A percentile compares a stretch with the other conserved stretches of the same genome.
Evolutionary conservation across 805 yeast genomes (phyloP).

Genomic region (Sugiyamaella chiloensis): DNA sequence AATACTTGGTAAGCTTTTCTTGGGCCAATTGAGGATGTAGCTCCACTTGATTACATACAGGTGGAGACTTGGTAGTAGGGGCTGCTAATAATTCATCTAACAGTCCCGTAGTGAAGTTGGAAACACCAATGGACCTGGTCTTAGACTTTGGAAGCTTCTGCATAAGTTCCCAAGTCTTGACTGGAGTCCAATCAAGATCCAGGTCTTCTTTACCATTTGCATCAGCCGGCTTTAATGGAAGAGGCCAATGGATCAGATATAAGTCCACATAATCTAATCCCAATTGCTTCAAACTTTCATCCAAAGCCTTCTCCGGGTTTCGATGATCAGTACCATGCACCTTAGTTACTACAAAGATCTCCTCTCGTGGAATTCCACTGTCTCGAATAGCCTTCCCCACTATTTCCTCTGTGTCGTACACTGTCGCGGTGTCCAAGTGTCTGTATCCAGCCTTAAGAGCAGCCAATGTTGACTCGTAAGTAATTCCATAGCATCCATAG

Average conservation of each 20-base stretch:
- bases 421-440: slow-evolving; percentile 72
- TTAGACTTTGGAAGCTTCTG: slow-evolving; percentile 50
- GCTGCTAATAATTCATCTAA: slow-evolving; percentile 29
- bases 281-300: slow-evolving; percentile 49
- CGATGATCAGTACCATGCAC: slow-evolving; percentile 46
- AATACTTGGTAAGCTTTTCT: slow-evolving; percentile 51
- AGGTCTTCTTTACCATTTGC: slow-evolving; percentile 36
- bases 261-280: slow-evolving; percentile 61
- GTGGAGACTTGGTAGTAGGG: slow-evolving; percentile 39
- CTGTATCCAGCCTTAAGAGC: slow-evolving; percentile 67
- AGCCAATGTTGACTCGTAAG: slow-evolving; percentile 22
- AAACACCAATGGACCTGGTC: slow-evolving; percentile 69
- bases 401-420: slow-evolving; percentile 63
- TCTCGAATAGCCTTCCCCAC: slow-evolving; percentile 52
- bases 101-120: slow-evolving; percentile 41
- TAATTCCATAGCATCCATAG: slow-evolving; percentile 62
- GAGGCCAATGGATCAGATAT: slow-evolving; percentile 67
- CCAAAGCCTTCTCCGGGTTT: slow-evolving; percentile 46
- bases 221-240: slow-evolving; percentile 17
- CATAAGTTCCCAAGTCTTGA: slow-evolving; percentile 61
- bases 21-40: slow-evolving; percentile 72
- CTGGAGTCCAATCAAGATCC: slow-evolving; percentile 30
- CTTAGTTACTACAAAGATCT: slow-evolving; percentile 62
- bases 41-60: slow-evolving; percentile 75
- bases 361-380: slow-evolving; percentile 43